phyloP scores from a whole-genome alignment of 2,329 filamentous ascomycete species.

The Zymoseptoria tritici region DNA sequence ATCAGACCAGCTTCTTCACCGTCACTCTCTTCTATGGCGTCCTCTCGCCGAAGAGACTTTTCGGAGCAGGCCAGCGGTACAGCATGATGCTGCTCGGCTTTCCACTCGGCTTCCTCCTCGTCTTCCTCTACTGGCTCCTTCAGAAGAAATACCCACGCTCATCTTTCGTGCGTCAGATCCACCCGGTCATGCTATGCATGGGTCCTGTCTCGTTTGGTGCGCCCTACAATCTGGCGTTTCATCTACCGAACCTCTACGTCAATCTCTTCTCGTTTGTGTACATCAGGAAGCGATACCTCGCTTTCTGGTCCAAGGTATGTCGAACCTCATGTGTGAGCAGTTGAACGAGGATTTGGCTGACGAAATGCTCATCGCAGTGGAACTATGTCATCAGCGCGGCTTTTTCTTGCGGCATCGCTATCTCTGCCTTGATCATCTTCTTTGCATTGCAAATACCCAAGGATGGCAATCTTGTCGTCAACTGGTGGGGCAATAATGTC shows the following conservation, averaged over 20 bases:
- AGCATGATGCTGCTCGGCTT: slow-evolving; percentile 6
- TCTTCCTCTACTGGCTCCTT: slow-evolving; percentile 1
- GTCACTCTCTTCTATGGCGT: slow-evolving; percentile 5
- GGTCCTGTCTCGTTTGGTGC: slow-evolving; percentile 3
- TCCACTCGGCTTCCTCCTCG: slow-evolving; percentile 2
- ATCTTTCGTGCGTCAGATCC: not conserved
- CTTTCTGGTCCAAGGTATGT: slow-evolving; percentile 8
- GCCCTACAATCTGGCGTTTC: slow-evolving; percentile 6
- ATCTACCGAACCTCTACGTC: slow-evolving; percentile 2
- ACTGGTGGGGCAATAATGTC: slow-evolving; percentile 6
- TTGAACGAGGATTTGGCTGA: not conserved
- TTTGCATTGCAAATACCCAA: slow-evolving; percentile 6
- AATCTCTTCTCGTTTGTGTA: slow-evolving; percentile 6
- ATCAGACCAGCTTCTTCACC: slow-evolving; percentile 4
- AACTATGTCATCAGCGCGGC: slow-evolving; percentile 7
- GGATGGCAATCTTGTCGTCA: not conserved
- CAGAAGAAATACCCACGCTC: slow-evolving; percentile 5
- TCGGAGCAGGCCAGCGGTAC: slow-evolving; percentile 3
- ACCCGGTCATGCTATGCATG: slow-evolving; percentile 5
- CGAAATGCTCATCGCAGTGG: not conserved
- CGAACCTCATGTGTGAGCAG: not conserved
- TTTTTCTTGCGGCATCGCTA: slow-evolving; percentile 4
- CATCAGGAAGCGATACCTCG: slow-evolving; percentile 4
- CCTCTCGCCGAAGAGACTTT: slow-evolving; percentile 2
- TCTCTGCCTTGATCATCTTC: slow-evolving; percentile 7